Conservation (phyloP, 2,329 filamentous ascomycete genomes). For the Alternaria arborescens region DNA sequence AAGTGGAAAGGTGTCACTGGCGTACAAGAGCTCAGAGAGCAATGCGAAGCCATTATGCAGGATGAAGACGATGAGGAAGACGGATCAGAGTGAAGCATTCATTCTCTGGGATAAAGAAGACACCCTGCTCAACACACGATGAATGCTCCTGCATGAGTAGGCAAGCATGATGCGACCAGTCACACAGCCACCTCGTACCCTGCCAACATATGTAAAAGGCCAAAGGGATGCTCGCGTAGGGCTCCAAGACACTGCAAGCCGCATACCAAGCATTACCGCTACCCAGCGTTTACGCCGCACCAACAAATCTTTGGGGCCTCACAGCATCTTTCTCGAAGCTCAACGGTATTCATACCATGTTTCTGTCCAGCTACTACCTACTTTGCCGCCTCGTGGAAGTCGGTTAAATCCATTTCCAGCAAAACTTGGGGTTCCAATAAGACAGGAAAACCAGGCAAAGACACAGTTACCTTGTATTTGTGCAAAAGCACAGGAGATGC, state of each 20-base stretch:
- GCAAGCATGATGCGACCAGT: neutral
- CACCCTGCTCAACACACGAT: neutral
- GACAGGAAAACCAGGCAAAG: too few relatives aligned
- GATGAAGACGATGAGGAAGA: conserved; percentile 38
- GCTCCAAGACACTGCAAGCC: neutral
- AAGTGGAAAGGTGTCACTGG: conserved; percentile 57
- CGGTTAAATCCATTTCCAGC: too few relatives aligned
- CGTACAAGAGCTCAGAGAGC: conserved; percentile 50
- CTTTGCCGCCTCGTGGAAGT: too few relatives aligned
- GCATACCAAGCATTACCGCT: neutral
- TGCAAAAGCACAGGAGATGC: neutral
- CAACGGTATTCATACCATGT: neutral
- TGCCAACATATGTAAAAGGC: neutral
- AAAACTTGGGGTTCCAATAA: too few relatives aligned
- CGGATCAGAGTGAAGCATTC: conserved; percentile 27
- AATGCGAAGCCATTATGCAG: conserved; percentile 48
- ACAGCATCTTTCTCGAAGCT: neutral
- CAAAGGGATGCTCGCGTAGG: neutral
- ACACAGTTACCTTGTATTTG: too few relatives aligned
- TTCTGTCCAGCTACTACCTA: neutral
- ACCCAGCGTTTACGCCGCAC: too few relatives aligned
- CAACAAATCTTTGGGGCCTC: too few relatives aligned
- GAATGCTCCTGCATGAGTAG: neutral
- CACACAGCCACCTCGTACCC: neutral
- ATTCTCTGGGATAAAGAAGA: neutral